Percentiles rank a stretch among this genome's conserved stretches.
These are phyloP conservation scores for Phytophthora boehmeriae DNA, from an alignment of 352 stramenopile species.

Conservation along the genomic window DNA sequence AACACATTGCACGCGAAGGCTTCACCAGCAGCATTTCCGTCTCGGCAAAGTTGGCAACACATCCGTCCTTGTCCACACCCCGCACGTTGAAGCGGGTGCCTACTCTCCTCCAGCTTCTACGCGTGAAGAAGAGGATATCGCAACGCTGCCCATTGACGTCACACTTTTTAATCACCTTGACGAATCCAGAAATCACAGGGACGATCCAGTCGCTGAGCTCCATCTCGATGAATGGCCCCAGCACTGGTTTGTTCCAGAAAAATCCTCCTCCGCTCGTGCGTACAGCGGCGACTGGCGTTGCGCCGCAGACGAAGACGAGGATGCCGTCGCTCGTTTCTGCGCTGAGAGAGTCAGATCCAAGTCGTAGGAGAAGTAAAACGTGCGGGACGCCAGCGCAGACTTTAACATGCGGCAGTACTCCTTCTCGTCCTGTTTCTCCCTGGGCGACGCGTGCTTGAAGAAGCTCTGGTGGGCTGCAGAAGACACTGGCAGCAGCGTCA, in stretches of 20 bases:
- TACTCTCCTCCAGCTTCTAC: constrained; percentile 80
- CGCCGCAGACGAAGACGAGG: constrained; percentile 18
- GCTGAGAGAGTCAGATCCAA: constrained; percentile 80
- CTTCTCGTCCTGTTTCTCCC: constrained; percentile 64
- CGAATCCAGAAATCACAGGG: constrained; percentile 79
- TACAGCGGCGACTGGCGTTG: constrained; percentile 35
- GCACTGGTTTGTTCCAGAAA: constrained; percentile 93
- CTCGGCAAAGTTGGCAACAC: constrained; percentile 96
- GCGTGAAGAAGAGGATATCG: constrained; percentile 78
- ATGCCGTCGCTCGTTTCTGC: constrained; percentile 55
- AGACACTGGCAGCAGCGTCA: constrained; percentile 64
- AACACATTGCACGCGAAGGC: constrained; percentile 45
- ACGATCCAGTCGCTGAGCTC: constrained; percentile 77
- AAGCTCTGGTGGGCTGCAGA: constrained; percentile 59
- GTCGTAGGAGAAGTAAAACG: constrained; percentile 81
- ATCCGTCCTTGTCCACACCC: constrained; percentile 89
- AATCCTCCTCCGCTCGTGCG: constrained; percentile 84
- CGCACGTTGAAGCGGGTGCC: constrained; percentile 92
- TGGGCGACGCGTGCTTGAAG: constrained; percentile 46
- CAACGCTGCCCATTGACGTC: constrained; percentile 60
- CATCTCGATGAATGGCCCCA: constrained; percentile 55
- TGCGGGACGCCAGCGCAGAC: constrained; percentile 46
- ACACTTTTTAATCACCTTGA: constrained; percentile 61
- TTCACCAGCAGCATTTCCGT: constrained; percentile 90
- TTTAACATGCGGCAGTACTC: constrained; percentile 70